Conservation (phyloP, 2,329 filamentous ascomycete species). For the Sporothrix pallida region DNA sequence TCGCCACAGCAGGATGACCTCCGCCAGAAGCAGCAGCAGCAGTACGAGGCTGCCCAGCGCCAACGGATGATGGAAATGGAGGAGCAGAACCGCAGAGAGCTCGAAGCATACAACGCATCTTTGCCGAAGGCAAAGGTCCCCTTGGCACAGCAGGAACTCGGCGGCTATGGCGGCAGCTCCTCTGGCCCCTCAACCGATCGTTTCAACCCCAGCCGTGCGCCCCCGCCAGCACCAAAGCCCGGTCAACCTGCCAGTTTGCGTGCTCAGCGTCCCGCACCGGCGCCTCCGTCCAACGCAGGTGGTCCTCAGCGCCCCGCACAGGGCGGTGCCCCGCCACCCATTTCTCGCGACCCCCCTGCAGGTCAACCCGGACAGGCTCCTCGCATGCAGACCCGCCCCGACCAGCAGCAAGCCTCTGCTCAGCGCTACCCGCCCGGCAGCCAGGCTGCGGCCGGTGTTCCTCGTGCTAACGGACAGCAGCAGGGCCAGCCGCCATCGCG, state of each 20-base stretch:
- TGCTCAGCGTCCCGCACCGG: conserved; percentile 80
- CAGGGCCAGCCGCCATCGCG: conserved; percentile 55
- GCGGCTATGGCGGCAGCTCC: conserved; percentile 65
- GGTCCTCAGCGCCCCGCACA: conserved; percentile 53
- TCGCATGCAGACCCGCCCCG: conserved; percentile 52
- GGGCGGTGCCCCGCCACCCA: conserved; percentile 57
- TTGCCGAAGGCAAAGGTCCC: conserved; percentile 81
- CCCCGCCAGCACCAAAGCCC: conserved; percentile 76
- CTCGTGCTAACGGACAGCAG: conserved; percentile 53
- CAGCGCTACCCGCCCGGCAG: conserved; percentile 64
- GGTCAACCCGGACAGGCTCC: conserved; percentile 49
- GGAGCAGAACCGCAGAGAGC: conserved; percentile 73
- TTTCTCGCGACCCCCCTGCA: conserved; percentile 49
- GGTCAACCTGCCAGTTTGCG: conserved; percentile 62
- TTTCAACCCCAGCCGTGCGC: conserved; percentile 84
- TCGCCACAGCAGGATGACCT: conserved; percentile 59
- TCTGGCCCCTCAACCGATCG: conserved; percentile 61
- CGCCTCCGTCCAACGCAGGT: conserved; percentile 62
- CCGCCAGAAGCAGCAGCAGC: conserved; percentile 65
- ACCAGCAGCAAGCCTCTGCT: conserved; percentile 54
- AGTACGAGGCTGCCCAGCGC: conserved; percentile 62
- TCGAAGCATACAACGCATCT: conserved; percentile 88
- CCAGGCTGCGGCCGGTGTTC: conserved; percentile 58
- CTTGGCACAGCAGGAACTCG: conserved; percentile 87
- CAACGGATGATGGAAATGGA: conserved; percentile 62